Conservation (phyloP, 768 basidiomycete species). For the Lactarius psammicola region DNA sequence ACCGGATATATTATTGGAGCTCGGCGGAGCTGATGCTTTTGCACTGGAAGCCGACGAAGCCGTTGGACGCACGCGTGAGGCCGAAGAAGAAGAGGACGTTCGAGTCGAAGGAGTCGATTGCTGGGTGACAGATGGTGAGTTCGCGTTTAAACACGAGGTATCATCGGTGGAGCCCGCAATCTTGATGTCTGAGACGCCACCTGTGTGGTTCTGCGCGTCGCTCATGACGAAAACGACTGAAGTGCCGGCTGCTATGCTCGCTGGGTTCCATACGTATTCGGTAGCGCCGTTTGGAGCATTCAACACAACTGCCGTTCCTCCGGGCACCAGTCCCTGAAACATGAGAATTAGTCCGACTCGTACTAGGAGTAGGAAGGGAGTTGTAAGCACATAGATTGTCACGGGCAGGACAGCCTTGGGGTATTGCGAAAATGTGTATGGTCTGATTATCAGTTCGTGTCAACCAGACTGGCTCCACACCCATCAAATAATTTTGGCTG, state of each 20-base stretch:
- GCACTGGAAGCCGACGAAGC: background rate
- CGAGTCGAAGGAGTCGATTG: conserved; percentile 30
- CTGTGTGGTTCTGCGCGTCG: conserved; percentile 49
- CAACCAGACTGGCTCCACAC: background rate
- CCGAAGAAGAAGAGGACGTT: background rate
- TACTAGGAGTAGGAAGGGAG: background rate
- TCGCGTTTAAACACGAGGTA: conserved; percentile 48
- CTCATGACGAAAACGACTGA: conserved; percentile 56
- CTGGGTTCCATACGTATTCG: conserved; percentile 50
- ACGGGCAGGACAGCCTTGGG: conserved; percentile 50
- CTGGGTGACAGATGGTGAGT: conserved; percentile 54
- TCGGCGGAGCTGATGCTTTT: background rate
- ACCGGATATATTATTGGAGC: background rate
- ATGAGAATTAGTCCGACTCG: conserved; percentile 14
- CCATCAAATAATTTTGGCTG: background rate
- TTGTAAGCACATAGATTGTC: conserved; percentile 47
- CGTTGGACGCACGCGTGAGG: background rate
- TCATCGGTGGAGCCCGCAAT: conserved; percentile 49
- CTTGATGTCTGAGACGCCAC: conserved; percentile 58
- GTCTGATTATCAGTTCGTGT: background rate
- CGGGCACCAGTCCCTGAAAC: conserved; percentile 59
- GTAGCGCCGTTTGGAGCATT: conserved; percentile 41
- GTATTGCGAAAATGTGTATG: conserved; percentile 38
- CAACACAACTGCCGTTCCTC: conserved; percentile 51
- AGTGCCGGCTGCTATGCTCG: conserved; percentile 57